Evolutionary conservation across 306 rosid species (phyloP).

Genomic region (Cicer cuneatum): DNA sequence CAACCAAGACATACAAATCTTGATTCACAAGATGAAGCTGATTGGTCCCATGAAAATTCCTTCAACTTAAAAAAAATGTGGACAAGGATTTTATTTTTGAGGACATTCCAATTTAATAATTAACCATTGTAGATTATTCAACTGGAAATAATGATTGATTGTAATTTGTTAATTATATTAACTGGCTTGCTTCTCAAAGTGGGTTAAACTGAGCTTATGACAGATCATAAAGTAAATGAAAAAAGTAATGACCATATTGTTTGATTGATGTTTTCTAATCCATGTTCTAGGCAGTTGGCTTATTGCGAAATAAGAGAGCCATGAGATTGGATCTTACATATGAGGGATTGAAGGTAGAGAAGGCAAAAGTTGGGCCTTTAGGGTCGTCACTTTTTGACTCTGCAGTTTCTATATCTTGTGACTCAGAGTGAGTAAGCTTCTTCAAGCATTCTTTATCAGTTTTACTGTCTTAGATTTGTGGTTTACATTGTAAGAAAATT

Average conservation of each 20-base stretch:
- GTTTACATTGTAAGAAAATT: constrained; percentile 26
- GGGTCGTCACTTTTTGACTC: constrained; percentile 91
- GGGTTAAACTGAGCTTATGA: constrained; percentile 16
- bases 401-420: constrained; percentile 83
- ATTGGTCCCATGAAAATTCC: constrained; percentile 18
- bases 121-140: constrained; percentile 14
- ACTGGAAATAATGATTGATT: constrained; percentile 21
- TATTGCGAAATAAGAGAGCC: constrained; percentile 66
- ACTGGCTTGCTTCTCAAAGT: constrained; percentile 3
- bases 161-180: neutral
- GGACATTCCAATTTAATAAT: constrained; percentile 23
- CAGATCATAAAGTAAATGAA: constrained; percentile 18
- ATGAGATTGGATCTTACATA: constrained; percentile 78
- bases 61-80: constrained; percentile 12
- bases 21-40: constrained; percentile 7
- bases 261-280: constrained; percentile 42
- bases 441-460: constrained; percentile 44
- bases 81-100: constrained; percentile 27
- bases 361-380: constrained; percentile 96
- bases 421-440: constrained; percentile 71
- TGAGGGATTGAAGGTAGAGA: constrained; percentile 64
- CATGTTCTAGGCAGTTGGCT: constrained; percentile 71
- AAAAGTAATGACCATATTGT: constrained; percentile 36
- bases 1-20: neutral
- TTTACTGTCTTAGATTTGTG: constrained; percentile 23